Evolutionary conservation across 73 alveolate genomes (phyloP).

Genomic region (Tetrahymena thermophila): DNA sequence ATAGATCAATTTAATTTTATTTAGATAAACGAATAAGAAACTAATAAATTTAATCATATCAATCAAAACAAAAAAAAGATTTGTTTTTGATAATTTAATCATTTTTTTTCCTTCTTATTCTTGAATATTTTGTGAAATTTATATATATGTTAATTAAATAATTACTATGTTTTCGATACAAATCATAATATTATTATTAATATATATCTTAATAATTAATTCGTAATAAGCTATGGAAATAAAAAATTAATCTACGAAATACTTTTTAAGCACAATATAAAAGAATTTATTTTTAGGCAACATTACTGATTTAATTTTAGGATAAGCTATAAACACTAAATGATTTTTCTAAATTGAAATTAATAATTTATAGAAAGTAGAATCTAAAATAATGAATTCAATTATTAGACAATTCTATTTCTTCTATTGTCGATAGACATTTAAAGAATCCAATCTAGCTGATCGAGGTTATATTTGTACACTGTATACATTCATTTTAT

Average conservation of each 20-base stretch:
- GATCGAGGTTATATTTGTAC: background rate
- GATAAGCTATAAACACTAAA: background rate
- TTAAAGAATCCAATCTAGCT: background rate
- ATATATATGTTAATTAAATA: too few species aligned
- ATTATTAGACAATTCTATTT: background rate
- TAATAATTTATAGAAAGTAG: too few species aligned
- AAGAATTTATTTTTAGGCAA: background rate
- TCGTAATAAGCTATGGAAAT: background rate
- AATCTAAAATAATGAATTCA: background rate
- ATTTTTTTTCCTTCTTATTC: too few species aligned
- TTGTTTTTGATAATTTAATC: background rate
- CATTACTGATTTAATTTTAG: background rate
- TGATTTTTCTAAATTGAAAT: too few species aligned
- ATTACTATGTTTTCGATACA: too few species aligned
- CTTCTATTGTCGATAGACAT: background rate
- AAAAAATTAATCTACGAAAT: too few species aligned
- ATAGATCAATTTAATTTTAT: background rate
- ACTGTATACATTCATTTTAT: background rate
- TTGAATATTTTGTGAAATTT: too few species aligned
- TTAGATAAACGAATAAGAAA: background rate
- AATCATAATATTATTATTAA: too few species aligned
- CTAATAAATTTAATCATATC: background rate
- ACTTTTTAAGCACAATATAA: too few species aligned
- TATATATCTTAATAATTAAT: too few species aligned
- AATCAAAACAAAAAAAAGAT: too few species aligned